Conservation (phyloP, 495 filamentous ascomycete species). For the Apiosordaria backusii region DNA sequence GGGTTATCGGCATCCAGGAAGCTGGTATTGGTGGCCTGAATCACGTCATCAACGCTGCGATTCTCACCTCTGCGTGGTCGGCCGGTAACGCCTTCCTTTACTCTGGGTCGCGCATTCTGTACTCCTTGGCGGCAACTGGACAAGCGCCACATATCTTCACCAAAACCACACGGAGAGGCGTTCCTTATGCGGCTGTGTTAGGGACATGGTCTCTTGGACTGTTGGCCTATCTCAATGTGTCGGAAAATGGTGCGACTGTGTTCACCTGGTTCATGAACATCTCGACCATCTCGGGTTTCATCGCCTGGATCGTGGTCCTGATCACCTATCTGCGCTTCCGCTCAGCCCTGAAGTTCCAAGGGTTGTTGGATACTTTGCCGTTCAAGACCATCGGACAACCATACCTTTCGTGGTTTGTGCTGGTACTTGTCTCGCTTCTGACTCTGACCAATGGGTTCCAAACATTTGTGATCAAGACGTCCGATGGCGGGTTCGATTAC, state of each 20-base stretch:
- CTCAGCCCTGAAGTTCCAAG: slow-evolving; percentile 36
- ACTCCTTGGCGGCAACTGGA: slow-evolving; percentile 60
- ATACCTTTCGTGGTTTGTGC: slow-evolving; percentile 37
- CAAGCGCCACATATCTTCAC: slow-evolving; percentile 60
- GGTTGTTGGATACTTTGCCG: slow-evolving; percentile 36
- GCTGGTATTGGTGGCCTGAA: slow-evolving; percentile 45
- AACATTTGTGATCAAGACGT: slow-evolving; percentile 28
- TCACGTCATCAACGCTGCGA: slow-evolving; percentile 48
- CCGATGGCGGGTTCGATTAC: slow-evolving; percentile 32
- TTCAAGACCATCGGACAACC: slow-evolving; percentile 43
- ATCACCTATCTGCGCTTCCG: slow-evolving; percentile 49
- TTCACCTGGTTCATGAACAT: slow-evolving; percentile 60
- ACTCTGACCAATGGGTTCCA: slow-evolving; percentile 51
- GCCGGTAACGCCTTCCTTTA: slow-evolving; percentile 76
- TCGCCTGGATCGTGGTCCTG: slow-evolving; percentile 50
- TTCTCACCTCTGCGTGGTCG: slow-evolving; percentile 50
- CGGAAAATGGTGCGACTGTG: slow-evolving; percentile 50
- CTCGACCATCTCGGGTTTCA: slow-evolving; percentile 47
- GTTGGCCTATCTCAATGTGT: slow-evolving; percentile 61
- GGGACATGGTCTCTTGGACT: slow-evolving; percentile 50
- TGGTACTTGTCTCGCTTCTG: slow-evolving; percentile 38
- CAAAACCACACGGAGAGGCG: slow-evolving; percentile 52
- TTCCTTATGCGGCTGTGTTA: slow-evolving; percentile 61
- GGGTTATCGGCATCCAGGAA: slow-evolving; percentile 46
- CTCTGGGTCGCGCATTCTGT: slow-evolving; percentile 74